phyloP scores from a whole-genome alignment of 345 rosid species.

The Microthlaspi erraticum region DNA sequence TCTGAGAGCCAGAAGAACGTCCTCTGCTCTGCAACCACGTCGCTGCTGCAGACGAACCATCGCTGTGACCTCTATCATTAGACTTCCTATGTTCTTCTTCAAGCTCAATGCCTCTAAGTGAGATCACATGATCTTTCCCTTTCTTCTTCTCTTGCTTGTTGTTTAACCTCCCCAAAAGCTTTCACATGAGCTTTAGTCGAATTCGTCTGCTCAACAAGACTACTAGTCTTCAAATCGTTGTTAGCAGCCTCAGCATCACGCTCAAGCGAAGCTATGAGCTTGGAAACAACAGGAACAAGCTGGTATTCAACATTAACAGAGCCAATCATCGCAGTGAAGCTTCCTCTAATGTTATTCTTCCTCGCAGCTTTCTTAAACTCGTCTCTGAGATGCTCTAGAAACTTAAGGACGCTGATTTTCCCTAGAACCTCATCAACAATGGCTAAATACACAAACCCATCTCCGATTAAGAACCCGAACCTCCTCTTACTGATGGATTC shows the following conservation, averaged over 20 bases:
- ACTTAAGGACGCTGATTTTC: conserved; percentile 57
- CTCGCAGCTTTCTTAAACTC: conserved; percentile 66
- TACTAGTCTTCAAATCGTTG: conserved; percentile 48
- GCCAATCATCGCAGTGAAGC: conserved; percentile 64
- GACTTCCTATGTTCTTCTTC: conserved; percentile 72
- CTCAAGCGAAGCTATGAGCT: conserved; percentile 68
- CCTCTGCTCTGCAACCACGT: conserved; percentile 58
- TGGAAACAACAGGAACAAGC: conserved; percentile 71
- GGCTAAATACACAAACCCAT: conserved; percentile 68
- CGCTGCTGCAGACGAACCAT: conserved; percentile 50
- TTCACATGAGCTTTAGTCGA: conserved; percentile 84
- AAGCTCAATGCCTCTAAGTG: conserved; percentile 65
- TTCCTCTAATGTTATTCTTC: conserved; percentile 57
- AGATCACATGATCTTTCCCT: conserved; percentile 65
- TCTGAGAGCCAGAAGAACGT: conserved; percentile 63
- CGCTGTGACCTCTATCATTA: conserved; percentile 56
- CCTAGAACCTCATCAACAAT: conserved; percentile 67
- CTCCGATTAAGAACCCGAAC: conserved; percentile 70
- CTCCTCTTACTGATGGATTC: conserved; percentile 66
- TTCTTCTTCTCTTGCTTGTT: conserved; percentile 71
- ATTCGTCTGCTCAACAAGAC: conserved; percentile 51
- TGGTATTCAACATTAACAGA: conserved; percentile 60
- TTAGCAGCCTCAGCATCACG: conserved; percentile 48
- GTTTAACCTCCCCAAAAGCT: conserved; percentile 61
- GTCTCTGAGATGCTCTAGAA: conserved; percentile 71